Base-by-base conservation (phyloP, 371 early-diverging fungal genomes). In the Mucor irregularis region DNA sequence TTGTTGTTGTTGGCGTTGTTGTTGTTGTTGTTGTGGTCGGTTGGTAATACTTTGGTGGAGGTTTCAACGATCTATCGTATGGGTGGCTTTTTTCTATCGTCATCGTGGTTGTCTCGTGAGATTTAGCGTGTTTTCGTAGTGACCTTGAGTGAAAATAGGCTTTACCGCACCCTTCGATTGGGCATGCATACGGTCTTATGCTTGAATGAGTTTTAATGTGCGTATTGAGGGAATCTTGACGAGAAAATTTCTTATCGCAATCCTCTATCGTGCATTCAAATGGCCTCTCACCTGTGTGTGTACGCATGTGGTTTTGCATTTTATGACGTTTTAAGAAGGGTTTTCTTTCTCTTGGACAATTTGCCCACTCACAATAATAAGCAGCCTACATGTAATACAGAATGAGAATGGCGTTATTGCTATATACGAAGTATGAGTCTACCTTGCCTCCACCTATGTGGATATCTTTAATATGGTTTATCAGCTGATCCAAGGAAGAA, bases 161-260 rank as follows among this genome's bases (percentile, higher is more conserved):
- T 57, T 90, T 88, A n/a, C 74, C 74, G 58, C 90, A 91, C 10
- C 74, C 78, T 21, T 76, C 72, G n/a, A 80, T 56, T 14, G 73
- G 53, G 55, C 91, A 91, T 19, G 77, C 64, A 59, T 75, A 87
- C 0, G 91, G 91, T 42, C 87, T 80, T 44, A 85, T 64, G 43
- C 82, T 85, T 13, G 88, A 87, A 66, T 95, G 95, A 1, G 94
- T 93, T 68, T 91, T 91, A 47, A 89, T 78, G 56, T 95, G 95
- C 11, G 91, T 91, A 45, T 86, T 59, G 30, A 94, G 71, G 3
- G 91, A 91, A 63, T 94, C 94, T 52, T 87, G 90, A 37, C 94
- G 73, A 17, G 91, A 86, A 54, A 93, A 93, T 38, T 73, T 74
- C 57, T 93, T 93, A 30, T 80, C 85, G 61, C 92, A 93, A 5